Evolutionary conservation across 2,329 filamentous ascomycete species (phyloP).

Genomic region (Huntiella omanensis): DNA sequence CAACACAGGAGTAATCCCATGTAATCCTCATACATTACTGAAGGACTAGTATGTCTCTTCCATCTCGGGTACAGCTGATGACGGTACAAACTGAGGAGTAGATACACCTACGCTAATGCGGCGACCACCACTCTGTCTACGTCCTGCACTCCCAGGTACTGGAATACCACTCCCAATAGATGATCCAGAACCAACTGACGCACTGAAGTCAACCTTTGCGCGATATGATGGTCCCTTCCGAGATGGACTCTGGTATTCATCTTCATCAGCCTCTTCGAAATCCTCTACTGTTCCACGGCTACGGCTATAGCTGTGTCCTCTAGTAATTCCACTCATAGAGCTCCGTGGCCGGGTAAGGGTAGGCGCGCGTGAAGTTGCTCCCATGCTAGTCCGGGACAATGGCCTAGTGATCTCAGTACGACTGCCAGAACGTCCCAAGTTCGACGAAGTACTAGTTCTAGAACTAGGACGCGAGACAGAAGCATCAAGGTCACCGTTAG

Average conservation of each 20-base stretch:
- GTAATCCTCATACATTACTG: conserved; percentile 1
- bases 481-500: conserved; percentile 23
- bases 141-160: conserved; percentile 18
- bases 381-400: conserved; percentile 44
- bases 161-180: conserved; percentile 27
- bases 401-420: conserved; percentile 40
- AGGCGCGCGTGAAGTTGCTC: conserved; percentile 39
- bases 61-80: conserved; percentile 25
- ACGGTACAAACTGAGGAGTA: conserved; percentile 5
- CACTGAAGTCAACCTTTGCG: conserved; percentile 23
- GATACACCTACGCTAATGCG: conserved; percentile 23
- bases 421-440: conserved; percentile 32
- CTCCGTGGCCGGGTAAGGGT: conserved; percentile 47
- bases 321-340: conserved; percentile 46
- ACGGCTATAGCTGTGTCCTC: conserved; percentile 17
- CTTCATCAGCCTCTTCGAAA: conserved; percentile 25
- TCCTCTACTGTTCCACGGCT: conserved; percentile 37
- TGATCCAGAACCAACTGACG: conserved; percentile 15
- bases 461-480: conserved; percentile 50
- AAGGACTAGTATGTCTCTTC: conserved; percentile 32
- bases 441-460: conserved; percentile 41
- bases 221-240: conserved; percentile 32
- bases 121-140: conserved; percentile 14
- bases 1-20: not conserved
- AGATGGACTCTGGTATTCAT: conserved; percentile 31